A percentile compares a stretch with the other conserved stretches of the same genome.
Conservation (phyloP, 306 rosid genomes). For the Prunus davidiana region DNA sequence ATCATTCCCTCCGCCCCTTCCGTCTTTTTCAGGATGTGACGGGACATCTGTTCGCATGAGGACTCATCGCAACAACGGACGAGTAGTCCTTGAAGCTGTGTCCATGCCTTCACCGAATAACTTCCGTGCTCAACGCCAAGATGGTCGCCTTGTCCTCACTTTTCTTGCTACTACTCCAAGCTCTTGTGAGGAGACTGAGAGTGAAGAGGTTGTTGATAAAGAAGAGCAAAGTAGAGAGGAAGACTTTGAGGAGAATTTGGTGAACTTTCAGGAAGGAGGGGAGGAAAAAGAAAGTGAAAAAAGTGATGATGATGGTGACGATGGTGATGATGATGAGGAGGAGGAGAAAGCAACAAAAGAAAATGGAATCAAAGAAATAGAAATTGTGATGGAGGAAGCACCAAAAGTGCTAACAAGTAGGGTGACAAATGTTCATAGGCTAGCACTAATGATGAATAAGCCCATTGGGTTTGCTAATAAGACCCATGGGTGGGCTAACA, state of each 20-base stretch:
- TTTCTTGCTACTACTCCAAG: slow-evolving; percentile 17
- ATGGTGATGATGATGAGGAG: slow-evolving; percentile 12
- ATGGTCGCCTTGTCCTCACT: slow-evolving; percentile 78
- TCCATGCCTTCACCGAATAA: slow-evolving; percentile 50
- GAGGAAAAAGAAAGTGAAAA: neutral
- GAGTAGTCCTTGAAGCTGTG: slow-evolving; percentile 75
- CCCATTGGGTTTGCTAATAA: slow-evolving; percentile 48
- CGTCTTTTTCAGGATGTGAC: slow-evolving; percentile 43
- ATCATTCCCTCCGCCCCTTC: slow-evolving; percentile 72
- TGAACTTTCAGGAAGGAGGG: slow-evolving; percentile 19
- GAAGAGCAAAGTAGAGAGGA: neutral
- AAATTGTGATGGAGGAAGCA: slow-evolving; percentile 29
- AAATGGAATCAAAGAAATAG: slow-evolving; percentile 12
- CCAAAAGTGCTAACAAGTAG: slow-evolving; percentile 29
- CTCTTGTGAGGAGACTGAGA: slow-evolving; percentile 9
- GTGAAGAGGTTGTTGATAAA: slow-evolving; percentile 3
- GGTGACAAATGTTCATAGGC: slow-evolving; percentile 36
- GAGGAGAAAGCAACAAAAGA: slow-evolving; percentile 14
- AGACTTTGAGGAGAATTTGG: slow-evolving; percentile 20
- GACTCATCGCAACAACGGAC: slow-evolving; percentile 67
- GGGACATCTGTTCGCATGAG: slow-evolving; percentile 55
- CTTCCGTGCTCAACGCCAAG: slow-evolving; percentile 61
- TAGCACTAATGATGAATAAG: slow-evolving; percentile 49
- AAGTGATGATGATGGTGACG: slow-evolving; percentile 15
- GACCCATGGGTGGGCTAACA: slow-evolving; percentile 49